These are phyloP conservation scores for Schoenoplectus triqueter DNA, from an alignment of 202 grass and related monocot genomes.

Conservation along the genomic window DNA sequence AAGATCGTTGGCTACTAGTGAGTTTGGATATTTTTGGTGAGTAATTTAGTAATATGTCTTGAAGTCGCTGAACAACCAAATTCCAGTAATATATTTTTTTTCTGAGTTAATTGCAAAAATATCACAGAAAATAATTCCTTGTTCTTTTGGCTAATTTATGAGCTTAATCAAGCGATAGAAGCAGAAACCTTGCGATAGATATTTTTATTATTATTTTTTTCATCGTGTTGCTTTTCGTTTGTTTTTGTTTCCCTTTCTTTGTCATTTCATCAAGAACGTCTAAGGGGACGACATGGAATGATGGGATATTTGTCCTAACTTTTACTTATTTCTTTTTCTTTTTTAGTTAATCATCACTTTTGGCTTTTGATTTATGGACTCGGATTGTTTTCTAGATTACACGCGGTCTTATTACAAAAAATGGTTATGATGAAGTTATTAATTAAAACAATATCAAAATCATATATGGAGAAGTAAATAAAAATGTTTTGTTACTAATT, in stretches of 20 bases:
- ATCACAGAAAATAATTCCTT: background rate
- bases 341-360: background rate
- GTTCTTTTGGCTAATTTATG: background rate
- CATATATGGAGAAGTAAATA: background rate
- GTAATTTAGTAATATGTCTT: background rate
- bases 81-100: background rate
- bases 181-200: background rate
- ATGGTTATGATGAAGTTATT: conserved; percentile 4
- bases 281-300: background rate
- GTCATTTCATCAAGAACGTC: background rate
- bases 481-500: background rate
- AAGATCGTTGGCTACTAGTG: background rate
- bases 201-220: background rate
- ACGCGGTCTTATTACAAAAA: background rate
- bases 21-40: background rate
- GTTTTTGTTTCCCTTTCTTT: background rate
- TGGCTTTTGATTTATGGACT: background rate
- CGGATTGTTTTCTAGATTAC: no score
- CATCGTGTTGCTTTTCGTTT: background rate
- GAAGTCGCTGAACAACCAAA: background rate
- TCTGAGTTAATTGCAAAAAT: background rate
- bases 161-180: background rate
- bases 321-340: background rate
- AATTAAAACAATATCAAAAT: conserved; percentile 21
- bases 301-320: background rate